phyloP scores from a whole-genome alignment of 495 filamentous ascomycete genomes.

The Parachaetomium inaequale region DNA sequence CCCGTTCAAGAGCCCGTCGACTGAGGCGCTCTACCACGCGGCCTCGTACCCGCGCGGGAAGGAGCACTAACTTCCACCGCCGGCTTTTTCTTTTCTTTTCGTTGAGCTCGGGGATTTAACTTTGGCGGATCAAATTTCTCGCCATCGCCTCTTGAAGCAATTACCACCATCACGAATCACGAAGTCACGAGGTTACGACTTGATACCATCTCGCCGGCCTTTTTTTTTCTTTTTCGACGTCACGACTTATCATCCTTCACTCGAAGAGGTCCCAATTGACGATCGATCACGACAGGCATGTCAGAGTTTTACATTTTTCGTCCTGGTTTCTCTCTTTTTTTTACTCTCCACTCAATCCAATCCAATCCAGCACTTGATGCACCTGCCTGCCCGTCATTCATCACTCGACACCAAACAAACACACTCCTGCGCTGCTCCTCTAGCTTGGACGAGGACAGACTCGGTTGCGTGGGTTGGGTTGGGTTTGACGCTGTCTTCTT shows the following conservation, averaged over 20 bases:
- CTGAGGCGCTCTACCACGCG: constrained; percentile 17
- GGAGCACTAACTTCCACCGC: background rate
- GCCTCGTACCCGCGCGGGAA: constrained; percentile 1
- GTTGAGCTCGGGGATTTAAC: background rate
- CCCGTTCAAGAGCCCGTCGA: constrained; percentile 22
- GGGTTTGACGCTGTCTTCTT: background rate
- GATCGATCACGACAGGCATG: constrained; percentile 4
- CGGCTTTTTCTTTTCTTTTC: background rate
- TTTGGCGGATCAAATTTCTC: background rate
- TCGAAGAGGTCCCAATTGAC: constrained; percentile 5
- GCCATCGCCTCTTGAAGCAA: background rate
- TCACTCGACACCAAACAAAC: background rate
- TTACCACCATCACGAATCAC: background rate
- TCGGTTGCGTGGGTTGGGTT: background rate
- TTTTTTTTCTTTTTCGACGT: background rate
- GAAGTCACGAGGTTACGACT: background rate
- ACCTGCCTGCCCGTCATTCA: no score
- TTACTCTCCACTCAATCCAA: background rate
- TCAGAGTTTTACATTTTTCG: background rate
- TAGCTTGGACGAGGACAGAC: background rate
- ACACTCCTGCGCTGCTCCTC: background rate
- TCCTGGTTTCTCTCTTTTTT: background rate
- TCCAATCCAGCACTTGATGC: background rate
- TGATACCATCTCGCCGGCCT: background rate
- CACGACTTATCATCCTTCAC: background rate